Conservation (phyloP, 2,329 filamentous ascomycete genomes). For the Stagonosporopsis vannaccii region DNA sequence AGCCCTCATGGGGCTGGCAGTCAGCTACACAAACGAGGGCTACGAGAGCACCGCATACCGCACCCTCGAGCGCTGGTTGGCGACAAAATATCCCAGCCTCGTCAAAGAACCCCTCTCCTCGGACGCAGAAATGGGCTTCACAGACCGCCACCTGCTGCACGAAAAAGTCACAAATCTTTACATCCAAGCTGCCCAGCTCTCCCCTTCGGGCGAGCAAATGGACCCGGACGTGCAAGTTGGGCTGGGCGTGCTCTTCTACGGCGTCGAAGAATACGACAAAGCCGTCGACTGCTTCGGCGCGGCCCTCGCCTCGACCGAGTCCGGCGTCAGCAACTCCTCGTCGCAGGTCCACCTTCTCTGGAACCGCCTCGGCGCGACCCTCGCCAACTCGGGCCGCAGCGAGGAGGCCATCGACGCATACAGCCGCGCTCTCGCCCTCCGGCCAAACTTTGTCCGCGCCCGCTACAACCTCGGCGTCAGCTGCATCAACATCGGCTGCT, state of each 20-base stretch:
- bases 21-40: constrained; percentile 98
- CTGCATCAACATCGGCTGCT: constrained; percentile 97
- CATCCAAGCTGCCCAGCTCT: constrained; percentile 89
- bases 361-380: constrained; percentile 94
- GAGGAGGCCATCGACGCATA: constrained; percentile 98
- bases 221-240: constrained; percentile 98
- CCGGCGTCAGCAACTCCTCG: constrained; percentile 81
- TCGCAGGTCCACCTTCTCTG: constrained; percentile 92
- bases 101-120: constrained; percentile 75
- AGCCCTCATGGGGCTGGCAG: constrained; percentile 92
- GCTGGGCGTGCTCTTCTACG: constrained; percentile 95
- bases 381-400: constrained; percentile 90
- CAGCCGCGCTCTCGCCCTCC: constrained; percentile 86
- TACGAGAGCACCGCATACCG: constrained; percentile 97
- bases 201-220: constrained; percentile 92
- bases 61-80: constrained; percentile 94
- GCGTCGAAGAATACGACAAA: constrained; percentile 96
- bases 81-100: constrained; percentile 89
- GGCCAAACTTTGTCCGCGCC: constrained; percentile 95
- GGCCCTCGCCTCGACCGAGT: constrained; percentile 84
- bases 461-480: constrained; percentile 96
- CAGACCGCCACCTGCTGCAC: constrained; percentile 87
- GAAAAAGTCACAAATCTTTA: constrained; percentile 90
- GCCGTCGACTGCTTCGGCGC: constrained; percentile 98
- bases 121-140: constrained; percentile 88